phyloP scores from a whole-genome alignment of 371 early-diverging fungal genomes.

The Haplosporangium sp. region DNA sequence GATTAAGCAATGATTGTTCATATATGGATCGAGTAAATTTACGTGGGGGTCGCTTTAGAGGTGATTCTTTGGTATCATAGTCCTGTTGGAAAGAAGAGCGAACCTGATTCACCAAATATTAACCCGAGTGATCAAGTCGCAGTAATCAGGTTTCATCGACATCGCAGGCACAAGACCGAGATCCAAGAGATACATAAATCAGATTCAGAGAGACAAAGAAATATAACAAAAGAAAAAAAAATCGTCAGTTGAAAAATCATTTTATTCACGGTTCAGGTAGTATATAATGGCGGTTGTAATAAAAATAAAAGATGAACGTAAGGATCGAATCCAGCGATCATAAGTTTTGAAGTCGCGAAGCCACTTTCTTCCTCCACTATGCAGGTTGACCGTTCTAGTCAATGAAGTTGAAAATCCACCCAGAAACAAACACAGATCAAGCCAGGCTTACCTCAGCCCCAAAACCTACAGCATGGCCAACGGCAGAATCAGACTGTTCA shows the following conservation, averaged over 20 bases:
- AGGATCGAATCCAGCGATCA: not conserved
- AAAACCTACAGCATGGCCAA: slow-evolving; percentile 31
- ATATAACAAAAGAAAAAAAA: not conserved
- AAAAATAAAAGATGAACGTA: not conserved
- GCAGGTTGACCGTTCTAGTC: not conserved
- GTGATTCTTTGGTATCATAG: slow-evolving; percentile 8
- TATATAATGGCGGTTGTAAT: slow-evolving; percentile 7
- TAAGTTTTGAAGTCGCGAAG: not conserved
- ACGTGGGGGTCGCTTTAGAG: slow-evolving; percentile 32
- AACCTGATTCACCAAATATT: slow-evolving; percentile 12
- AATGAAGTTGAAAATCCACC: not conserved
- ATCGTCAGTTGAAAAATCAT: slow-evolving; percentile 19
- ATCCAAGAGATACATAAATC: not conserved
- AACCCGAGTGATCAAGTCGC: not conserved
- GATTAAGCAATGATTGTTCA: slow-evolving; percentile 48
- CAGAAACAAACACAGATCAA: slow-evolving; percentile 20
- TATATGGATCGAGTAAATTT: slow-evolving; percentile 50
- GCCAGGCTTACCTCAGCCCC: slow-evolving; percentile 57
- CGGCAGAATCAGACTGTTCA: slow-evolving; percentile 25
- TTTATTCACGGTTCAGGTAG: slow-evolving; percentile 20
- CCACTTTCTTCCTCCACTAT: not conserved
- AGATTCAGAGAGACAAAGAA: not conserved
- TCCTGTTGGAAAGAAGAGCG: slow-evolving; percentile 54
- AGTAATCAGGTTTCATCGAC: not conserved
- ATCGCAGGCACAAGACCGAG: not conserved